A percentile compares a stretch with the other conserved stretches of the same genome.
These are phyloP conservation scores for Neofusicoccum laricinum DNA, from an alignment of 2,329 filamentous ascomycete genomes.

Conservation along the genomic window DNA sequence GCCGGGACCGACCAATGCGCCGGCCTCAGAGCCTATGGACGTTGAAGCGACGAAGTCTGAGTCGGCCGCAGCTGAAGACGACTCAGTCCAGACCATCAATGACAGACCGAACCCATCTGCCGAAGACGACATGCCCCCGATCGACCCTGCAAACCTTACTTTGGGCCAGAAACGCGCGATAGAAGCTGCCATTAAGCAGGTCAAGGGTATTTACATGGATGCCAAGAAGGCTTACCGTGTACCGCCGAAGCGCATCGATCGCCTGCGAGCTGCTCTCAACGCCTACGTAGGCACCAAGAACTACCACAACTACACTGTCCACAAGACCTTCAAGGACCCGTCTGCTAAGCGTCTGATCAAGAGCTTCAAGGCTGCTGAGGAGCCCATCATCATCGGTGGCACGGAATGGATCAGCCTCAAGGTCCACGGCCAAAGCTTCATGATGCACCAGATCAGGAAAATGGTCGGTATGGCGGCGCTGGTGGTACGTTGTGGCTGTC, in stretches of 20 bases:
- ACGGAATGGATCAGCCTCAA: conserved; percentile 96
- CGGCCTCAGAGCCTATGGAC: conserved; percentile 6
- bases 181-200: conserved; percentile 45
- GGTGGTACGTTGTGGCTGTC: conserved; percentile 78
- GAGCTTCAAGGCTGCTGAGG: conserved; percentile 72
- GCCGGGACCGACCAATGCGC: background rate
- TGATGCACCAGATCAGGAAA: conserved; percentile 99
- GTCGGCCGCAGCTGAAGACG: background rate
- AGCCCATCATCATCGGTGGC: conserved; percentile 73
- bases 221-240: conserved; percentile 87
- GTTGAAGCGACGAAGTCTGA: conserved; percentile 21
- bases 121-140: conserved; percentile 7
- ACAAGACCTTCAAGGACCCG: conserved; percentile 76
- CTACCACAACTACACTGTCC: conserved; percentile 97
- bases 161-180: conserved; percentile 31
- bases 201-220: conserved; percentile 77
- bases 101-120: conserved; percentile 11
- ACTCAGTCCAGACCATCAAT: background rate
- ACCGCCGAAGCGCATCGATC: conserved; percentile 64
- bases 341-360: conserved; percentile 90
- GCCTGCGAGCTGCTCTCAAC: conserved; percentile 72
- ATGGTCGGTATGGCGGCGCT: conserved; percentile 94
- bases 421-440: conserved; percentile 97
- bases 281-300: conserved; percentile 81
- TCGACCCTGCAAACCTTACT: conserved; percentile 18